These are phyloP conservation scores for Vachellia collinsii DNA, from an alignment of 306 rosid species.

Conservation along the genomic window DNA sequence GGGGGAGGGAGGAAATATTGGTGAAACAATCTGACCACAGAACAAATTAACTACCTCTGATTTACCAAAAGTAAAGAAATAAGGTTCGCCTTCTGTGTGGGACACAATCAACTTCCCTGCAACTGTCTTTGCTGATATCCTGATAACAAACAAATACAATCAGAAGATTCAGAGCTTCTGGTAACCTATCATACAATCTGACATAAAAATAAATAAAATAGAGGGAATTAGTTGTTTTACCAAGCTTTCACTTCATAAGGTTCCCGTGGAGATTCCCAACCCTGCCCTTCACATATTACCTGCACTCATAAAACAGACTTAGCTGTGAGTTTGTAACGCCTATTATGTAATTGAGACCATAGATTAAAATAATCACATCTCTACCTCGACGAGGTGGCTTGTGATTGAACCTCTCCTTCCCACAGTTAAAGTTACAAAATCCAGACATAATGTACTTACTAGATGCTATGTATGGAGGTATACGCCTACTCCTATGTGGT, in stretches of 20 bases:
- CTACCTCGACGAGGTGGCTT: neutral
- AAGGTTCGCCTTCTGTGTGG: constrained; percentile 71
- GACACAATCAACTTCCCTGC: constrained; percentile 72
- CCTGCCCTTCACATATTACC: constrained; percentile 84
- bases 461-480: neutral
- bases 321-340: constrained; percentile 13
- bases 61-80: constrained; percentile 89
- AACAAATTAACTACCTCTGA: constrained; percentile 67
- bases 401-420: constrained; percentile 11
- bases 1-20: neutral
- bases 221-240: constrained; percentile 45
- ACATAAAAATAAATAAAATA: constrained; percentile 24
- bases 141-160: constrained; percentile 42
- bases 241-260: constrained; percentile 98
- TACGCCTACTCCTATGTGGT: neutral
- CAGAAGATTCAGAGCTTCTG: constrained; percentile 31
- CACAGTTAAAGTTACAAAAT: constrained; percentile 11
- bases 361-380: constrained; percentile 3
- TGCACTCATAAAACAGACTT: constrained; percentile 43
- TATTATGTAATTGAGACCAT: neutral
- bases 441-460: neutral
- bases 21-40: constrained; percentile 15
- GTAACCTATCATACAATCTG: constrained; percentile 23
- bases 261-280: constrained; percentile 98
- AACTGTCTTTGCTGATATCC: constrained; percentile 85